Conservation (phyloP, 768 basidiomycete genomes). For the Postia placenta region DNA sequence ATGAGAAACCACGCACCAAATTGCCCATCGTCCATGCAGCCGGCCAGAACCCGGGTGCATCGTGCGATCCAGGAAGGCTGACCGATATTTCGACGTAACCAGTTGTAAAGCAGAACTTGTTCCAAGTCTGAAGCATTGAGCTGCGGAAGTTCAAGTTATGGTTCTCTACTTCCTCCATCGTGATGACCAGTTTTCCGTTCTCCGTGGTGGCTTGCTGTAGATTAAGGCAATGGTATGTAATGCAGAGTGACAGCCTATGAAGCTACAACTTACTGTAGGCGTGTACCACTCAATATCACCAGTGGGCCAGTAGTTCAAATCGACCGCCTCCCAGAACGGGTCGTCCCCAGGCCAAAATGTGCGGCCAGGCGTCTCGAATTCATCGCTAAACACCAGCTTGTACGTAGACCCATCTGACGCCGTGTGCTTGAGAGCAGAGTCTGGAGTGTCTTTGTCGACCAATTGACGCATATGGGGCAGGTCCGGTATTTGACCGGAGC, state of each 20-base stretch:
- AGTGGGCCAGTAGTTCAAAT: conserved; percentile 83
- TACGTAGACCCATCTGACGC: conserved; percentile 77
- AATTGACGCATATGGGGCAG: conserved; percentile 61
- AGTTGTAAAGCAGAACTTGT: conserved; percentile 92
- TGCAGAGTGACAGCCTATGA: neutral
- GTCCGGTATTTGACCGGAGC: conserved; percentile 78
- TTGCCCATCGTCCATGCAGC: conserved; percentile 85
- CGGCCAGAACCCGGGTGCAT: conserved; percentile 79
- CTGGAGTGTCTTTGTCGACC: conserved; percentile 76
- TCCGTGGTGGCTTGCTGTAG: conserved; percentile 61
- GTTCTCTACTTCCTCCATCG: conserved; percentile 59
- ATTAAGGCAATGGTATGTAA: neutral
- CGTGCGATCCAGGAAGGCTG: conserved; percentile 61
- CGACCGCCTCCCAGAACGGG: conserved; percentile 81
- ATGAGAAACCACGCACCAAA: conserved; percentile 24
- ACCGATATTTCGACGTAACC: conserved; percentile 84
- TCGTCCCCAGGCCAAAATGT: conserved; percentile 80
- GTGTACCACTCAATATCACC: conserved; percentile 84
- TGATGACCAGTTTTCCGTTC: conserved; percentile 76
- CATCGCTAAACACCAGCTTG: conserved; percentile 83
- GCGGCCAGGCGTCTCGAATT: conserved; percentile 69
- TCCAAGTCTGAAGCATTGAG: conserved; percentile 85
- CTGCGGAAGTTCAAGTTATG: conserved; percentile 84
- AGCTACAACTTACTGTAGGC: conserved; percentile 53
- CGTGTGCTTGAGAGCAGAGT: conserved; percentile 43